phyloP scores from a whole-genome alignment of 2,329 filamentous ascomycete species.

The Pseudomassariella vexata region DNA sequence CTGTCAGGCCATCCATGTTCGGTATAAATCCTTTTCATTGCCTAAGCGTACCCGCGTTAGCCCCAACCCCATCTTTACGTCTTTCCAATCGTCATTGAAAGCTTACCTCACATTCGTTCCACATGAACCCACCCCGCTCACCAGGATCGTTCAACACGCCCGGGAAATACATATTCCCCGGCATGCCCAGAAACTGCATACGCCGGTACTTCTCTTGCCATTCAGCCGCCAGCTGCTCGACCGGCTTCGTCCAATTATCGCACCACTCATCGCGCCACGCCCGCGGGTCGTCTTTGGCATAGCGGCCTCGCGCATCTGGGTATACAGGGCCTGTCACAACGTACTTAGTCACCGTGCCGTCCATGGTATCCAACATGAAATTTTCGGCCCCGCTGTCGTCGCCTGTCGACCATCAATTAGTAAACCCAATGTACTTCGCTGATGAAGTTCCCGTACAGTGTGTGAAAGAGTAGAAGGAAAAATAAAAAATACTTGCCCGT shows the following conservation, averaged over 20 bases:
- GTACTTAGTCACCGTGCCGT: constrained; percentile 4
- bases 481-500: too few species aligned
- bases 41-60: not conserved
- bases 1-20: not conserved
- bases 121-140: not conserved
- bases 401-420: too few species aligned
- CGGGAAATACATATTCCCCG: not conserved
- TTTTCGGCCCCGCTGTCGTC: constrained; percentile 1
- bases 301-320: not conserved
- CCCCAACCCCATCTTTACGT: not conserved
- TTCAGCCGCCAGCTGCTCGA: not conserved
- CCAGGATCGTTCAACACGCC: not conserved
- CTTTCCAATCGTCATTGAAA: not conserved
- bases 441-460: too few species aligned
- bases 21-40: constrained; percentile 1
- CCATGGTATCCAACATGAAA: constrained; percentile 4
- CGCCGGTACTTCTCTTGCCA: constrained; percentile 1
- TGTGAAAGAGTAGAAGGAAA: too few species aligned
- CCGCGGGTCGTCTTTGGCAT: not conserved
- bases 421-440: too few species aligned
- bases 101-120: constrained; percentile 1
- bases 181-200: not conserved
- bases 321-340: not conserved
- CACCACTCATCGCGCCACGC: constrained; percentile 1
- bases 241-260: not conserved